Percentiles rank a stretch among this genome's conserved stretches.
phyloP scores from a whole-genome alignment of 1,284 basidiomycete genomes.

The Takashimella tepidaria region DNA sequence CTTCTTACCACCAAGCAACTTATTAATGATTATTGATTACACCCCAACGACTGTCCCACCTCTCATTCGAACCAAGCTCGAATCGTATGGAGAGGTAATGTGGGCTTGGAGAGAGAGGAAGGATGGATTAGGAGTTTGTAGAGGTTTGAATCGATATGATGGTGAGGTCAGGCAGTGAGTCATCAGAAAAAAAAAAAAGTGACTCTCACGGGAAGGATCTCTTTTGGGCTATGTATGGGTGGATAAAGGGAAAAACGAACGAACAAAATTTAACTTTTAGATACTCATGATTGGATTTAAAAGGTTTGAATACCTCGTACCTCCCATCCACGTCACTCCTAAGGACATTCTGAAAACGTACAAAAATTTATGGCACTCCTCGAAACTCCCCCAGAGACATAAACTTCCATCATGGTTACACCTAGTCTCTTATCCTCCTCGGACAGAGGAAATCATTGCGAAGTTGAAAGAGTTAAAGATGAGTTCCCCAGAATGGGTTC shows the following conservation, averaged over 20 bases:
- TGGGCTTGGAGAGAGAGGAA: slow-evolving; percentile 29
- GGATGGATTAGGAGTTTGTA: slow-evolving; percentile 34
- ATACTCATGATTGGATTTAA: too few relatives aligned
- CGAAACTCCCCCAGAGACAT: too few relatives aligned
- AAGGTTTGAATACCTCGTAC: slow-evolving; percentile 38
- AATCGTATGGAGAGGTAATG: slow-evolving; percentile 35
- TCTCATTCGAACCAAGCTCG: slow-evolving; percentile 22
- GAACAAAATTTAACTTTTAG: too few relatives aligned
- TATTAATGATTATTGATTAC: slow-evolving; percentile 42
- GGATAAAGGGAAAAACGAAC: too few relatives aligned
- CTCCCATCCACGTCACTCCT: slow-evolving; percentile 26
- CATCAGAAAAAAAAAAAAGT: too few relatives aligned
- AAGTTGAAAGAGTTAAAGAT: slow-evolving; percentile 19
- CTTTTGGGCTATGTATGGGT: too few relatives aligned
- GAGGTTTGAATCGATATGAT: slow-evolving; percentile 38
- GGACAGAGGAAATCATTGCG: slow-evolving; percentile 14
- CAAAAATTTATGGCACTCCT: too few relatives aligned
- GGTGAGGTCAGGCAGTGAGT: slow-evolving; percentile 34
- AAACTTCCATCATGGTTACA: slow-evolving; percentile 29
- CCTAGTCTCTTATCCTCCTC: slow-evolving; percentile 28
- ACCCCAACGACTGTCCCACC: slow-evolving; percentile 24
- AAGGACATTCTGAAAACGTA: slow-evolving; percentile 15
- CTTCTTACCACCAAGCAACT: slow-evolving; percentile 29
- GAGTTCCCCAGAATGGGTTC: slow-evolving; percentile 15
- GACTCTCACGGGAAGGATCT: too few relatives aligned